Percentiles rank a stretch among this genome's conserved stretches.
Conservation (phyloP, 306 rosid species). For the Trifolium pratense region DNA sequence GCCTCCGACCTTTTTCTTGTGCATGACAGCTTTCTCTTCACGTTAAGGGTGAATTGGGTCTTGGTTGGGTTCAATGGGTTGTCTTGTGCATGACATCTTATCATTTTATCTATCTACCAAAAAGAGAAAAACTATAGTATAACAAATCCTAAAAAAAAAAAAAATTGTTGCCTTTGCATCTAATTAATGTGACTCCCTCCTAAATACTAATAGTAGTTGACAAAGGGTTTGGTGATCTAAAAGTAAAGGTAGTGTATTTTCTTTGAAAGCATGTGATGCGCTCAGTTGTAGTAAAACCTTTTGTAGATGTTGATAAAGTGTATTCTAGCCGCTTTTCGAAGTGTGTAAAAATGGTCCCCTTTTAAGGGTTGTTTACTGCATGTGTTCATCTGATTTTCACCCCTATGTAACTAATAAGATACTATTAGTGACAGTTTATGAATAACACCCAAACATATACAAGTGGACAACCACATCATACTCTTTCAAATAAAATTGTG, state of each 20-base stretch:
- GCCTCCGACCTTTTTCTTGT: too few species aligned
- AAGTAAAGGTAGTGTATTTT: slow-evolving; percentile 22
- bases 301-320: slow-evolving; percentile 87
- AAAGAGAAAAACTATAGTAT: too few species aligned
- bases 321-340: slow-evolving; percentile 62
- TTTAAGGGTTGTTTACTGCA: slow-evolving; percentile 7
- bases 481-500: not conserved
- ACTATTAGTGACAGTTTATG: not conserved
- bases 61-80: too few species aligned
- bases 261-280: slow-evolving; percentile 64
- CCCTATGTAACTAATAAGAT: not conserved
- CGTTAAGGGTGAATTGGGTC: too few species aligned
- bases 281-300: slow-evolving; percentile 54
- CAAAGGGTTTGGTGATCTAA: slow-evolving; percentile 13
- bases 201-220: too few species aligned
- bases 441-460: slow-evolving; percentile 5
- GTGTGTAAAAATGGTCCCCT: slow-evolving; percentile 58
- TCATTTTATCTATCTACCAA: too few species aligned
- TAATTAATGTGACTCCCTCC: too few species aligned
- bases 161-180: too few species aligned
- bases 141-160: too few species aligned
- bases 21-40: too few species aligned
- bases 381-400: not conserved
- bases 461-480: not conserved
- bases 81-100: too few species aligned